Conservation (phyloP, 2,329 filamentous ascomycete genomes). For the Paecilomyces variotii region DNA sequence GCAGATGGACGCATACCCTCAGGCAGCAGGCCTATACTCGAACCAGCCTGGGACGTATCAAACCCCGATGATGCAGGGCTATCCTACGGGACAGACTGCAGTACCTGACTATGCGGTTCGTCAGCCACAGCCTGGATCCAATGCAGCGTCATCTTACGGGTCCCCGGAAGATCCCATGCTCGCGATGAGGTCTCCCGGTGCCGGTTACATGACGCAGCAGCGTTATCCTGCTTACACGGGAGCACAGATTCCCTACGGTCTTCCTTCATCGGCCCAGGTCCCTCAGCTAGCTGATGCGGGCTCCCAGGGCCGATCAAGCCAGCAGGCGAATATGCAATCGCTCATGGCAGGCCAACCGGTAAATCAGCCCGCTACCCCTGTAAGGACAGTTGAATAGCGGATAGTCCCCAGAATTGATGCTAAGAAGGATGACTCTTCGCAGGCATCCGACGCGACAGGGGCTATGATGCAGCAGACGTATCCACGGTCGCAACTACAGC, state of each 20-base stretch:
- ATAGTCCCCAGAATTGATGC: constrained; percentile 14
- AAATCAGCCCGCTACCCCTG: constrained; percentile 30
- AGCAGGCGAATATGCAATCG: constrained; percentile 30
- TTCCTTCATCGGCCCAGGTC: constrained; percentile 24
- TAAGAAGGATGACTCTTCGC: constrained; percentile 19
- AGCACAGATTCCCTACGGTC: constrained; percentile 26
- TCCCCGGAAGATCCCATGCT: constrained; percentile 11
- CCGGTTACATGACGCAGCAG: constrained; percentile 10
- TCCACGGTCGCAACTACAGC: constrained; percentile 22
- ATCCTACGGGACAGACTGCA: constrained; percentile 25
- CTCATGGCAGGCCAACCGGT: constrained; percentile 20
- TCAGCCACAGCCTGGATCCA: constrained; percentile 11
- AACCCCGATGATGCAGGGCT: constrained; percentile 25
- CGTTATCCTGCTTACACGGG: constrained; percentile 14
- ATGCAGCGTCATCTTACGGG: constrained; percentile 10
- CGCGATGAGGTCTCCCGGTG: constrained; percentile 12
- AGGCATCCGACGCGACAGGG: constrained; percentile 29
- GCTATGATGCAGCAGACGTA: constrained; percentile 30
- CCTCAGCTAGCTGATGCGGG: constrained; percentile 28
- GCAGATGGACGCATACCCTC: constrained; percentile 29
- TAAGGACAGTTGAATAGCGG: constrained; percentile 21
- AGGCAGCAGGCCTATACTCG: constrained; percentile 23
- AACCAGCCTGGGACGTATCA: constrained; percentile 25
- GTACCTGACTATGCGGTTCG: constrained; percentile 31
- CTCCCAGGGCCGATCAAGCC: constrained; percentile 23